A percentile compares a stretch with the other conserved stretches of the same genome.
phyloP scores from a whole-genome alignment of 768 basidiomycete genomes.

The Asterophora parasitica region DNA sequence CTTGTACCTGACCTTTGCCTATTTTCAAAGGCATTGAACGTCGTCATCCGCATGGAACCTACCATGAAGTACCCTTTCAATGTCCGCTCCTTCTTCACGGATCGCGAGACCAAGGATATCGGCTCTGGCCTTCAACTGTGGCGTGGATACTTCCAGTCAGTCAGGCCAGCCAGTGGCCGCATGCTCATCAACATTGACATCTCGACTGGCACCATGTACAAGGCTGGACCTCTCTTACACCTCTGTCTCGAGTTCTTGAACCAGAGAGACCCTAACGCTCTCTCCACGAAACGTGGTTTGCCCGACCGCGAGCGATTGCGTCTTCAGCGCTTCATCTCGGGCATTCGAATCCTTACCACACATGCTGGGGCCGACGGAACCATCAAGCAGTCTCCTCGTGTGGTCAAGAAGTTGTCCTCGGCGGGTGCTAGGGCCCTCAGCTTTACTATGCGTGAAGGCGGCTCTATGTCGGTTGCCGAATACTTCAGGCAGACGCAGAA shows the following conservation, averaged over 20 bases:
- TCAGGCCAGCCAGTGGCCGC: conserved; percentile 55
- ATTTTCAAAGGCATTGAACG: conserved; percentile 52
- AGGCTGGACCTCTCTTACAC: conserved; percentile 46
- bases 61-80: conserved; percentile 64
- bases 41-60: conserved; percentile 68
- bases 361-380: conserved; percentile 28
- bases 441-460: conserved; percentile 58
- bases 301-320: conserved; percentile 53
- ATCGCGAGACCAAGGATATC: conserved; percentile 45
- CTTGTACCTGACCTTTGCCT: not conserved
- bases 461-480: conserved; percentile 49
- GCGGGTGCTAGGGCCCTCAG: conserved; percentile 48
- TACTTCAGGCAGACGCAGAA: conserved; percentile 55
- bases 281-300: conserved; percentile 39
- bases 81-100: conserved; percentile 68
- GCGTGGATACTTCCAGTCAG: conserved; percentile 73
- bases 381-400: conserved; percentile 40
- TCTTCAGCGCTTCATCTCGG: conserved; percentile 52
- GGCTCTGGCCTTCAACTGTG: conserved; percentile 55
- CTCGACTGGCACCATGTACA: conserved; percentile 69
- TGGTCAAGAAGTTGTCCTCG: conserved; percentile 55
- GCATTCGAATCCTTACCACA: conserved; percentile 44
- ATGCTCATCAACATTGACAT: conserved; percentile 71
- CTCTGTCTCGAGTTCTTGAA: conserved; percentile 51
- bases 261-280: conserved; percentile 24